These are phyloP conservation scores for Cercospora beticola DNA, from an alignment of 2,329 filamentous ascomycete genomes.

Conservation along the genomic window DNA sequence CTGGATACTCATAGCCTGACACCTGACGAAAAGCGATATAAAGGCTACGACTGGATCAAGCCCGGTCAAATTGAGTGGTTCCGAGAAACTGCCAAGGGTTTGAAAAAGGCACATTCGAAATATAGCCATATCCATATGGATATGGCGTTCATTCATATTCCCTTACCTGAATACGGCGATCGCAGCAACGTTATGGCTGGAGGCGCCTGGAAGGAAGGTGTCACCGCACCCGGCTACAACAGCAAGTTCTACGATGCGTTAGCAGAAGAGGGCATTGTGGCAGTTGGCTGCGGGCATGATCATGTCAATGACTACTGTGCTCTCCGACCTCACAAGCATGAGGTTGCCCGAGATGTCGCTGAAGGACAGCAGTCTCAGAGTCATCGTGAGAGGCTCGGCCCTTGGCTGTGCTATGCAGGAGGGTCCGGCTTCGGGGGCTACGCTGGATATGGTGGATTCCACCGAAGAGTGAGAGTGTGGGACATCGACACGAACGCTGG, in stretches of 20 bases:
- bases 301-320: slow-evolving; percentile 97
- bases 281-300: slow-evolving; percentile 91
- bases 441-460: slow-evolving; percentile 82
- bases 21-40: slow-evolving; percentile 80
- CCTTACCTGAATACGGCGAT: slow-evolving; percentile 81
- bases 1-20: slow-evolving; percentile 92
- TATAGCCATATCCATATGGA: slow-evolving; percentile 94
- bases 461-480: slow-evolving; percentile 82
- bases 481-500: slow-evolving; percentile 91
- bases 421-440: slow-evolving; percentile 93
- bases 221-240: slow-evolving; percentile 87
- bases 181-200: slow-evolving; percentile 55
- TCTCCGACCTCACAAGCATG: slow-evolving; percentile 46
- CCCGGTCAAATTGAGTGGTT: slow-evolving; percentile 95
- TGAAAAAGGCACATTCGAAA: slow-evolving; percentile 67
- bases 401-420: slow-evolving; percentile 99
- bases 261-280: slow-evolving; percentile 77
- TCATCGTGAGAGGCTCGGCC: slow-evolving; percentile 29
- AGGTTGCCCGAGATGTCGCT: slow-evolving; percentile 11
- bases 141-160: slow-evolving; percentile 96
- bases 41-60: slow-evolving; percentile 98
- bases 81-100: slow-evolving; percentile 67
- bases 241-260: slow-evolving; percentile 90
- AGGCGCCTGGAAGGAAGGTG: slow-evolving; percentile 76
- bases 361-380: slow-evolving; percentile 4